Evolutionary conservation across 1,284 basidiomycete genomes (phyloP), one percentile per base, ranked within the genome.

Genomic region (Ceratobasidium sp.): DNA sequence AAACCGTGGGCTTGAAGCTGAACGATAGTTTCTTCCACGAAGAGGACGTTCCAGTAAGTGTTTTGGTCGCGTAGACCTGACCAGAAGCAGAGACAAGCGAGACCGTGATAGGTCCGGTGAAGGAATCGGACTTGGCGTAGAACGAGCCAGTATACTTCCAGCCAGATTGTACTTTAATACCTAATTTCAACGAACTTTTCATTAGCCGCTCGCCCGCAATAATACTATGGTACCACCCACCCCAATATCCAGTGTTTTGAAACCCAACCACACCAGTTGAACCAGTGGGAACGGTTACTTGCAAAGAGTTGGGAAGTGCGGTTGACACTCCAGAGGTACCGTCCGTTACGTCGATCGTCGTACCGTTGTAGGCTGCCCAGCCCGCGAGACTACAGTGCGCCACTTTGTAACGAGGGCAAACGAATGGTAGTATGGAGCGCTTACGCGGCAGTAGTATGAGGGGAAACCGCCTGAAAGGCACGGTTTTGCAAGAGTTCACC

Each of bases 61-160:
- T 59, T n/a, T 48, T 63, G 8, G 65, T 63, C 9, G 68, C 68
- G 11, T 62, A 74, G 14, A 66, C 46, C 34, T 48, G 59, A 54
- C 76, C 76, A 9, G 74, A 68, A 24, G 59, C 66, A 22, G 62
- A 74, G 27, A 71, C 65, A 24, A 77, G 66, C 11, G 75, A 74
- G 7, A 73, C 71, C 1, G 83, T 85, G 22, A 86, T 80, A 39
- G 78, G 81, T 3, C 86, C 86, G 2, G 81, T 77, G 79, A 87
- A 87, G 14, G 81, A 80, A 0, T 87, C 85, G 76, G 74, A 59
- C 72, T 85, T 87, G 79, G 87, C 89, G 80, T 84, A 90, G 78
- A 92, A 87, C 0, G 89, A 90, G 0, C 87, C 89, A 14, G 84
- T 87, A 80, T 92, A 92, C 0, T 84, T 87, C 82, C 86, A 87